phyloP scores from a whole-genome alignment of 495 filamentous ascomycete genomes.

The Hypoxylon subgilvum region DNA sequence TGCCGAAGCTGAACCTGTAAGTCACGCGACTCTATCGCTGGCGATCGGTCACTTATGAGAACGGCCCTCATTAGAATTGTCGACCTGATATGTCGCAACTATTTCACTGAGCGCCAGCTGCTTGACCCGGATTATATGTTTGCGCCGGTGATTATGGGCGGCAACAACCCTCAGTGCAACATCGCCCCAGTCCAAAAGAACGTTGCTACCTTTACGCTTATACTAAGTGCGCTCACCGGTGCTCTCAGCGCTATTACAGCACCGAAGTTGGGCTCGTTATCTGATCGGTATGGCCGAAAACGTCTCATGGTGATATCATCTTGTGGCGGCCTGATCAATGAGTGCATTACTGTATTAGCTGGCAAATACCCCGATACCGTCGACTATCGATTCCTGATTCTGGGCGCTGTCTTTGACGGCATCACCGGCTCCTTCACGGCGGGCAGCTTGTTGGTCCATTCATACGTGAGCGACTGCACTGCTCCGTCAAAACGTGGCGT shows the following conservation, averaged over 20 bases:
- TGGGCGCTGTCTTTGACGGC: slow-evolving; percentile 78
- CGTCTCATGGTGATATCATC: slow-evolving; percentile 70
- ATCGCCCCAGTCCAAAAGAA: slow-evolving; percentile 71
- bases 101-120: slow-evolving; percentile 66
- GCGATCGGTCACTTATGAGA: slow-evolving; percentile 16
- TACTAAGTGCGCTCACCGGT: slow-evolving; percentile 72
- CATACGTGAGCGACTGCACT: slow-evolving; percentile 90
- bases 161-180: slow-evolving; percentile 74
- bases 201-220: slow-evolving; percentile 78
- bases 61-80: slow-evolving; percentile 60
- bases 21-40: slow-evolving; percentile 4
- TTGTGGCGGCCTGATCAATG: slow-evolving; percentile 68
- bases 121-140: slow-evolving; percentile 65
- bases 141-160: slow-evolving; percentile 68
- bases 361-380: slow-evolving; percentile 74
- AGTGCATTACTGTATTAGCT: slow-evolving; percentile 76
- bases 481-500: slow-evolving; percentile 76
- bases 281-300: slow-evolving; percentile 86
- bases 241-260: slow-evolving; percentile 74
- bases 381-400: slow-evolving; percentile 72
- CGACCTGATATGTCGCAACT: slow-evolving; percentile 77
- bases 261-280: slow-evolving; percentile 82
- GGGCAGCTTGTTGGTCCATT: slow-evolving; percentile 76
- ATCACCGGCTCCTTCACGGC: slow-evolving; percentile 85
- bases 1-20: slow-evolving; percentile 77